Base-by-base conservation (phyloP, 2,329 filamentous ascomycete species). In the Huntiella abstrusa region DNA sequence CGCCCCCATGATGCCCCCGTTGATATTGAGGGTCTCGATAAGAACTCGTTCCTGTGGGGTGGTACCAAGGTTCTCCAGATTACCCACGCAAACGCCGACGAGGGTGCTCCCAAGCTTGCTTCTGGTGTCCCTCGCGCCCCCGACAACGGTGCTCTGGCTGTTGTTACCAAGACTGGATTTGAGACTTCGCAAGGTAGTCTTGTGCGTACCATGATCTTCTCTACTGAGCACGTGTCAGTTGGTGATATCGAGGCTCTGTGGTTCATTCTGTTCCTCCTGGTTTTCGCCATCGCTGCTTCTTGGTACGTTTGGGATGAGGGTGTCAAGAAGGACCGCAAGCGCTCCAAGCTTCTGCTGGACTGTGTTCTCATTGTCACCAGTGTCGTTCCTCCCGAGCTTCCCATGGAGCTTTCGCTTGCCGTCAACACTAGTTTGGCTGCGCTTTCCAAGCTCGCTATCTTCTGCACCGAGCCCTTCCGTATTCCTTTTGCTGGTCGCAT, bases 221-320 rank as follows among this genome's bases (percentile, higher is more conserved):
- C 92, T 1, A 98, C 91, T 1, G 91, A 98, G 63, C 85, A 88
- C 53, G 88, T 98, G 17, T 96, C 88, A n/a, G 91, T 91, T 55
- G 95, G 95, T 66, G 96, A 98, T 58, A 79, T 80, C 39, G 91
- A 98, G 64, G 91, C 91, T 1, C 67, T 98, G n/a, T 71, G 93
- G 51, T 98, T 98, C 67, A 98, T 98, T 54, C 71, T 98, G 50
- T 98, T 98, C 71, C 73, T 98, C 22, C 74, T 94, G 46, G 75
- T 96, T 55, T 98, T 98, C 64, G 92, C 92, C 55, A 75, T 98
- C 59, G 92, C 91, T 47, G 91, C 91, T 45, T 94, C 91, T 10
- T 95, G 91, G 87, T 98, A 98, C 61, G 91, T 98, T 50, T 98
- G 91, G 91, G 77, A 87, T 51, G 88, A 98, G 63, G 92, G 91